These are phyloP conservation scores for Mucor irregularis DNA, from an alignment of 371 early-diverging fungal species.

Conservation along the genomic window DNA sequence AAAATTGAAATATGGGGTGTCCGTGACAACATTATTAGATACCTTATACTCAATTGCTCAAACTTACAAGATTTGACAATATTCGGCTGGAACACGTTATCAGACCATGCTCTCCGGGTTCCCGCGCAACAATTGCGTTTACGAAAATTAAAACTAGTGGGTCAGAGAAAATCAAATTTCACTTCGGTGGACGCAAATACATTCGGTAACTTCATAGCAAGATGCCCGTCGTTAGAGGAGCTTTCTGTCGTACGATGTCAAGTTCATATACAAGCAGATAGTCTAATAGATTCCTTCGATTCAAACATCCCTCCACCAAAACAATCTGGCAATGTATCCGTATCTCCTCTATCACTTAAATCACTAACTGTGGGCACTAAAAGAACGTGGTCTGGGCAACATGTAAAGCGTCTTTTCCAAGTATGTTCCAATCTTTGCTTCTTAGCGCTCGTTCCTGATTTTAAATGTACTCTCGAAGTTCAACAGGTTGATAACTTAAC, in stretches of 20 bases:
- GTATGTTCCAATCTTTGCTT: slow-evolving; percentile 24
- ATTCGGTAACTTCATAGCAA: slow-evolving; percentile 21
- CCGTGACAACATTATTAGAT: slow-evolving; percentile 39
- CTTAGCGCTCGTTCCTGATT: slow-evolving; percentile 31
- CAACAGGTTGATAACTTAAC: background rate
- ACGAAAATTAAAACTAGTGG: slow-evolving; percentile 27
- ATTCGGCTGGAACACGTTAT: slow-evolving; percentile 38
- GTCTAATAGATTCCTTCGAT: slow-evolving; percentile 25
- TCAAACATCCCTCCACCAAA: background rate
- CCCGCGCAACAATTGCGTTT: background rate
- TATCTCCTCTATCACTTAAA: slow-evolving; percentile 22
- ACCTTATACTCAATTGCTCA: slow-evolving; percentile 25
- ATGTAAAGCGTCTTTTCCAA: slow-evolving; percentile 30
- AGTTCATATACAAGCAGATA: slow-evolving; percentile 38
- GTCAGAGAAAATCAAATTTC: slow-evolving; percentile 28
- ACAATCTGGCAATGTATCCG: background rate
- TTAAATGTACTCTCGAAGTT: background rate
- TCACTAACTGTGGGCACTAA: slow-evolving; percentile 32
- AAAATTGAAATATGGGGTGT: slow-evolving; percentile 36
- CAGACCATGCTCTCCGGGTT: slow-evolving; percentile 32
- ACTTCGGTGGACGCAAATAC: slow-evolving; percentile 34
- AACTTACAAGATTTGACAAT: slow-evolving; percentile 25
- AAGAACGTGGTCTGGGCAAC: slow-evolving; percentile 35
- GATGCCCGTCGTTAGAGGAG: slow-evolving; percentile 34
- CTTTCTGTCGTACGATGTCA: slow-evolving; percentile 30